Conservation (phyloP, 192 early-diverging fungal species). For the Rhizophagus clarus region DNA sequence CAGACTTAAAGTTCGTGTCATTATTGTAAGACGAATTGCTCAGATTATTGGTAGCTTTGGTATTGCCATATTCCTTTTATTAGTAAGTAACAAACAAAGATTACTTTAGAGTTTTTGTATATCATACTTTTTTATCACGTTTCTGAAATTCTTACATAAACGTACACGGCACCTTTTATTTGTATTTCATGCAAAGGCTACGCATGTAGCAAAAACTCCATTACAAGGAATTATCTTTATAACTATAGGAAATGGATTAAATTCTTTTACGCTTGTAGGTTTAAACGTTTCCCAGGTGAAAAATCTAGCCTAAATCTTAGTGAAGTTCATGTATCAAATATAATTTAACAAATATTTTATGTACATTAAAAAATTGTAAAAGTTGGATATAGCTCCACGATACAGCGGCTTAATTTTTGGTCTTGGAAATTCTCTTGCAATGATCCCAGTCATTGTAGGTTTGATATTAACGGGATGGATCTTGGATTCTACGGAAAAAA, state of each 20-base stretch:
- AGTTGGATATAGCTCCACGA: conserved; percentile 44
- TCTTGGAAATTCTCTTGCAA: conserved; percentile 42
- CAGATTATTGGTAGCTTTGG: conserved; percentile 38
- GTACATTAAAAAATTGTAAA: background rate
- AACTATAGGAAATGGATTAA: conserved; percentile 38
- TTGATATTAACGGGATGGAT: conserved; percentile 37
- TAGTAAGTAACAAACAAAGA: conserved; percentile 6
- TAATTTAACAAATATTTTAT: background rate
- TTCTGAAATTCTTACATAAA: too few species aligned
- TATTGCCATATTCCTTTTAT: conserved; percentile 34
- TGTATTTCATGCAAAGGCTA: conserved; percentile 11
- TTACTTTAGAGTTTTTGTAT: background rate
- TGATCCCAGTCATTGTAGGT: conserved; percentile 39
- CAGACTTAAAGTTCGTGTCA: conserved; percentile 30
- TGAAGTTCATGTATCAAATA: too few species aligned
- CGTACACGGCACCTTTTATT: too few species aligned
- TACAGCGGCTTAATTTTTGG: conserved; percentile 46
- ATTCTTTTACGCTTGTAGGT: conserved; percentile 40
- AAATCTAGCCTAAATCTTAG: background rate
- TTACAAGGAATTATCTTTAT: conserved; percentile 34
- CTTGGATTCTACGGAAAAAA: conserved; percentile 28
- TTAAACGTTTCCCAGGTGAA: conserved; percentile 39
- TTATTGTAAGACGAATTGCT: conserved; percentile 32
- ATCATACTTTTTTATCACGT: too few species aligned
- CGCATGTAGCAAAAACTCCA: conserved; percentile 33